Base-by-base conservation (phyloP, 2,329 filamentous ascomycete genomes). In the Fusarium domesticum region DNA sequence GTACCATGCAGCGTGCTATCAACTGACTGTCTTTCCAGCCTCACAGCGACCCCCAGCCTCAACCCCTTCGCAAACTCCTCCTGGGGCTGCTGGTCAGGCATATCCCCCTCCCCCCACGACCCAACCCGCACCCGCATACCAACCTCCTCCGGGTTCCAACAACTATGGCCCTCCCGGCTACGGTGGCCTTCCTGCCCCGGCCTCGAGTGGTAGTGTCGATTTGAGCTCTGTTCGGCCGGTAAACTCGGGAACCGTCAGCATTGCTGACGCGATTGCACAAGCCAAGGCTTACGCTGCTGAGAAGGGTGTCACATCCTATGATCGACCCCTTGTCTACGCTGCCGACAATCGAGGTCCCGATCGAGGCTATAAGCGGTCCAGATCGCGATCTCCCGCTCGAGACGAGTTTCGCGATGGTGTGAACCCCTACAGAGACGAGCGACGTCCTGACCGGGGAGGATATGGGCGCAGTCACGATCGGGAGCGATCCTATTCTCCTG, bases 361-460 rank as follows among this genome's bases (percentile, higher is more conserved):
- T 33, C 61, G 83, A 60, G 71, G 72, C 16, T 89, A 74, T 64
- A 72, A 74, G 60, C 76, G 76, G 41, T 85, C 84, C 19, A 79
- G 87, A 50, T 91, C 88, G 30, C 82, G 89, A 50, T 93, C 89
- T 12, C 84, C 85, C 48, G 77, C 78, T 34, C 84, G 86, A 61
- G 85, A 88, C 59, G 76, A 78, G 45, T 87, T 81, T 67, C 80
- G 85, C 67, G 86, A 89, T 65, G 84, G 83, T 61, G 83, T 85
- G 69, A 92, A 89, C 61, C 86, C 87, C 17, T 95, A 93, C 67
- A 79, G 89, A 64, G 89, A 95, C 64, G 89, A 95, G 66, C 83
- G 90, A 58, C 84, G 89, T 56, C 83, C 79, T 50, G 77, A 71
- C 56, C 75, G 75, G 38, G 63, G 60, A 10, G 59, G 64, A 15